Base-by-base conservation (phyloP, 768 basidiomycete genomes). In the Lepiota subincarnata region DNA sequence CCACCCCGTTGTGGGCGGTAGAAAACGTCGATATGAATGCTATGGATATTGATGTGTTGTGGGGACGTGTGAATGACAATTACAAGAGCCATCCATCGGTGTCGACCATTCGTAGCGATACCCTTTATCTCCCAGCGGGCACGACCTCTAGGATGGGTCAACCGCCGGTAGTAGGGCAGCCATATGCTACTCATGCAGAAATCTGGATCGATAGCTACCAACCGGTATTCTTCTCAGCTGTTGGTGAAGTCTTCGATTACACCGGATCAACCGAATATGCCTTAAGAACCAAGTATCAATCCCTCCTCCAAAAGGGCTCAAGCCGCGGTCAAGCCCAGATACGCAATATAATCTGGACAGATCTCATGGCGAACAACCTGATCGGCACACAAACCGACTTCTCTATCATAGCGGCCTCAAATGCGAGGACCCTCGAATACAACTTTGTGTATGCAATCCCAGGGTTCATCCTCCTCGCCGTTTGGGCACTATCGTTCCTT, bases 401-500 rank as follows among this genome's bases (percentile, higher is more conserved):
- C 16, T 36, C 50, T 16, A 3, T 43, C 13, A 7, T 43, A 35
- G 41, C 16, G 6, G 31, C 34, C 8, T 6, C 18, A 13, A 18
- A 43, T 22, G 6, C 19, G 18, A 31, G 14, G 12, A 20, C 50
- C 4, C 13, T 52, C 18, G 14, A 34, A 6, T 52, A 52, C 26
- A 16, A 50, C 13, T 50, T 50, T 24, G 24, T 6, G 28, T 50
- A 40, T 40, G 49, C 38, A 0, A 44, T 52, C 34, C 50, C 50
- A 6, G 50, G 41, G 4, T 44, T 52, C 42, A 3, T 52, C 31
- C 50, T 52, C 34, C 5, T 52, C 13, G 19, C 34, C 13, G 36
- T 52, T 13, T 52, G 50, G 50, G 14, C 24, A 11, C 50, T 34
- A 3, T 35, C 50, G 13, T 52, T 52, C 18, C 16, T 52, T 11